phyloP scores from a whole-genome alignment of 768 basidiomycete genomes.

The Mycena amicta region DNA sequence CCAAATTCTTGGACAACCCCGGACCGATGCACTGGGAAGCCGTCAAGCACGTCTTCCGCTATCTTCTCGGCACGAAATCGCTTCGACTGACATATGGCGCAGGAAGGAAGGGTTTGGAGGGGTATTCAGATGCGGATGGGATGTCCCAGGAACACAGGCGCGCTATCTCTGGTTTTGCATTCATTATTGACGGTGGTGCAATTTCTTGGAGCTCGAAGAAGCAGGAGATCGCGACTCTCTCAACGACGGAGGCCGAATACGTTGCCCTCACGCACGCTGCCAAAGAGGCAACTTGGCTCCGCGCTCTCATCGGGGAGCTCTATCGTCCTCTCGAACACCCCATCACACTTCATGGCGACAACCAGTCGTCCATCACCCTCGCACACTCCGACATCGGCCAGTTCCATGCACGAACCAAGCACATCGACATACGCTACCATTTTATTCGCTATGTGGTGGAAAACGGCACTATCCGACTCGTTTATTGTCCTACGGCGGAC shows the following conservation, averaged over 20 bases:
- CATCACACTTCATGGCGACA: constrained; percentile 22
- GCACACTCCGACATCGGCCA: constrained; percentile 24
- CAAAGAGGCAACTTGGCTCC: constrained; percentile 24
- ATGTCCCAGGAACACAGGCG: constrained; percentile 21
- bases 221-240: constrained; percentile 34
- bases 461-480: constrained; percentile 13
- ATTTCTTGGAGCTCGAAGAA: constrained; percentile 36
- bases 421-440: constrained; percentile 39
- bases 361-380: constrained; percentile 24
- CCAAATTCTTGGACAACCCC: constrained; percentile 17
- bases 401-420: constrained; percentile 35
- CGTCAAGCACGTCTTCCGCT: constrained; percentile 18
- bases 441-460: constrained; percentile 31
- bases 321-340: background rate
- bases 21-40: constrained; percentile 16
- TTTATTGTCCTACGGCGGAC: constrained; percentile 25
- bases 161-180: constrained; percentile 35
- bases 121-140: constrained; percentile 18
- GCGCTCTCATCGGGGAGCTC: constrained; percentile 17
- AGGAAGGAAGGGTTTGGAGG: background rate
- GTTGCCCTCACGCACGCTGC: constrained; percentile 32
- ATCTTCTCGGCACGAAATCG: constrained; percentile 17
- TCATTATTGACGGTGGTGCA: constrained; percentile 27
- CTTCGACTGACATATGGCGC: background rate
- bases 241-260: constrained; percentile 39